Percentiles rank a stretch among this genome's conserved stretches.
Conservation (phyloP, 2,329 filamentous ascomycete species). For the Colletotrichum zoysiae region DNA sequence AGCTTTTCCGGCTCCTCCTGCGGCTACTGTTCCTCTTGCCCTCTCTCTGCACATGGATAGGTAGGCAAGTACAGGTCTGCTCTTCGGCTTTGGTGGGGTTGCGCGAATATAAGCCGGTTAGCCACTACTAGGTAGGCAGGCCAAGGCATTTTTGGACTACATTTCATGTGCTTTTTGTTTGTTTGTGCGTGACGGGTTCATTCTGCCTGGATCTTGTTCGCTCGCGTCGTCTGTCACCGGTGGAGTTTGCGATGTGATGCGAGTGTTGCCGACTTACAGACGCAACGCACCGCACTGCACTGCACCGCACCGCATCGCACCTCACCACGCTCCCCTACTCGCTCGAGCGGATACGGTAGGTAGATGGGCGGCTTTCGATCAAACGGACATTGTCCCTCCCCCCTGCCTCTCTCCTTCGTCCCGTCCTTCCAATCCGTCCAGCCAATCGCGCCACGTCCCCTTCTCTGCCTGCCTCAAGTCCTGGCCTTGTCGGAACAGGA, state of each 20-base stretch:
- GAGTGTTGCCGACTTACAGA: slow-evolving; percentile 26
- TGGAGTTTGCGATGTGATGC: slow-evolving; percentile 15
- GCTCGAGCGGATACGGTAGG: slow-evolving; percentile 12
- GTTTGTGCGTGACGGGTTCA: slow-evolving; percentile 13
- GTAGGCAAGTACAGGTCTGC: neutral
- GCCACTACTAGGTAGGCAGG: neutral
- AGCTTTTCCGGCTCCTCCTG: neutral
- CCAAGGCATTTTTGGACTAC: slow-evolving; percentile 2
- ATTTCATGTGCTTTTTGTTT: slow-evolving; percentile 6
- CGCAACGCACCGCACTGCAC: slow-evolving; percentile 23
- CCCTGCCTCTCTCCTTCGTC: neutral
- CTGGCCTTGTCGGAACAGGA: neutral
- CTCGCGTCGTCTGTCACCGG: slow-evolving; percentile 12
- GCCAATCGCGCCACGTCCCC: too few relatives aligned
- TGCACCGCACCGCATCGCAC: slow-evolving; percentile 11
- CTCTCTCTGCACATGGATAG: neutral
- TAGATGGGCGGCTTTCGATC: slow-evolving; percentile 14
- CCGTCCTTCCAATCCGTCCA: too few relatives aligned
- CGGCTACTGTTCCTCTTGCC: neutral
- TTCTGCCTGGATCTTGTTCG: slow-evolving; percentile 9
- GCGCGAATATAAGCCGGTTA: slow-evolving; percentile 53
- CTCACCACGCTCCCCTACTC: slow-evolving; percentile 1
- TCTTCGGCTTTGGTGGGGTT: slow-evolving; percentile 47
- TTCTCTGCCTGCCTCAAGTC: neutral
- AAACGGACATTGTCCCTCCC: neutral